These are phyloP conservation scores for Arabis alpina DNA, from an alignment of 345 rosid species.

Conservation along the genomic window DNA sequence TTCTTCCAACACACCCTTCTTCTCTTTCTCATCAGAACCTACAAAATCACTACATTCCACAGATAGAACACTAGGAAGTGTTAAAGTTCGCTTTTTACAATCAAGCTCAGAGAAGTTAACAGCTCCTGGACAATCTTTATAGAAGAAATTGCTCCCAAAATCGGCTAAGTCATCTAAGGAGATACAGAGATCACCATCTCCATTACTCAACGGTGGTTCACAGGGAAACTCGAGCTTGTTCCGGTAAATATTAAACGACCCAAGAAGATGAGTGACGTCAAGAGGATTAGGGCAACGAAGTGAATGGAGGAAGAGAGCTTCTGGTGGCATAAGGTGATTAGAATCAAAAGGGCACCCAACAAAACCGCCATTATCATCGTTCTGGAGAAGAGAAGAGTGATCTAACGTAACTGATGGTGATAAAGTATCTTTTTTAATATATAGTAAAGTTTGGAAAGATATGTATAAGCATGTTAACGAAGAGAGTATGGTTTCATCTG, in stretches of 20 bases:
- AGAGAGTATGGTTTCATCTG: too few relatives aligned
- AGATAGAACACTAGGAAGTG: constrained; percentile 61
- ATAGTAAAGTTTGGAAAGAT: too few relatives aligned
- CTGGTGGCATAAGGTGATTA: constrained; percentile 73
- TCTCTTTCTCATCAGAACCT: constrained; percentile 35
- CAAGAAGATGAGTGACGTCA: constrained; percentile 46
- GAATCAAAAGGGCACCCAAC: constrained; percentile 63
- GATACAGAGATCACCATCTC: constrained; percentile 48
- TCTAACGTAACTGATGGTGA: too few relatives aligned
- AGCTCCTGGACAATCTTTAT: constrained; percentile 69
- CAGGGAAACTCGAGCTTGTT: constrained; percentile 45
- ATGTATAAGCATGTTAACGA: too few relatives aligned
- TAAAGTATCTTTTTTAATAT: too few relatives aligned
- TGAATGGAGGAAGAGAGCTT: constrained; percentile 70
- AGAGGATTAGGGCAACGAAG: constrained; percentile 67
- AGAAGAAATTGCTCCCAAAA: constrained; percentile 56
- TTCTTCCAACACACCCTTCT: constrained; percentile 18
- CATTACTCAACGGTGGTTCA: constrained; percentile 29
- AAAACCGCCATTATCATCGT: constrained; percentile 37
- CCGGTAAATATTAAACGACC: constrained; percentile 55
- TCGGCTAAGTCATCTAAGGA: constrained; percentile 58
- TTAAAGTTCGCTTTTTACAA: constrained; percentile 41
- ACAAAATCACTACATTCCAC: constrained; percentile 59
- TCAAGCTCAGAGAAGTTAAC: constrained; percentile 53
- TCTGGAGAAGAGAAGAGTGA: constrained; percentile 37